These are phyloP conservation scores for Forsythia suspensa DNA, from an alignment of 257 asterid species.

Conservation along the genomic window DNA sequence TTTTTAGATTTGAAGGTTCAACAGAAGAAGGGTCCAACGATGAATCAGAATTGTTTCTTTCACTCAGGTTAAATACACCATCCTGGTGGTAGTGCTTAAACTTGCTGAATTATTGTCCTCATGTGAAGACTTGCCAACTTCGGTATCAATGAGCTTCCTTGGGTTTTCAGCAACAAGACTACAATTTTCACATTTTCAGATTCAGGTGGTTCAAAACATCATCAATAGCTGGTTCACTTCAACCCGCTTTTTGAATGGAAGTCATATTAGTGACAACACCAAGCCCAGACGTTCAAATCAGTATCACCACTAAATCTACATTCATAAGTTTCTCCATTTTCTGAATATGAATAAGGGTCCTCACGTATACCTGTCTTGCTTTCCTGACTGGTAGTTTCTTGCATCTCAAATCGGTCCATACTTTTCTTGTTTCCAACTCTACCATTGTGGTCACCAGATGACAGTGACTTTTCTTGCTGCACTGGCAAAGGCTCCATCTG, in stretches of 20 bases:
- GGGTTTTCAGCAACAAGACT: slow-evolving; percentile 34
- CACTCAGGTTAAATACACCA: slow-evolving; percentile 35
- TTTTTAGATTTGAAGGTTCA: slow-evolving; percentile 33
- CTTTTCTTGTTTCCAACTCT: slow-evolving; percentile 36
- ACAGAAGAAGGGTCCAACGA: slow-evolving; percentile 37
- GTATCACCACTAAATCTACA: slow-evolving; percentile 36
- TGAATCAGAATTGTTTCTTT: slow-evolving; percentile 28
- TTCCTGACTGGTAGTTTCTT: slow-evolving; percentile 40
- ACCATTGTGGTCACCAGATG: slow-evolving; percentile 44
- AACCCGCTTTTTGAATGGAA: slow-evolving; percentile 31
- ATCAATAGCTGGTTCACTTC: slow-evolving; percentile 36
- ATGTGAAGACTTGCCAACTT: no score
- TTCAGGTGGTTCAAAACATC: slow-evolving; percentile 34
- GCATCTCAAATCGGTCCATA: slow-evolving; percentile 42
- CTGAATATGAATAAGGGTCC: slow-evolving; percentile 36
- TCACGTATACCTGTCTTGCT: slow-evolving; percentile 36
- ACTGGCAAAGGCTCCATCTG: slow-evolving; percentile 64
- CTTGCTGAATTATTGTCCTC: slow-evolving; percentile 7
- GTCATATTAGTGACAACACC: slow-evolving; percentile 27
- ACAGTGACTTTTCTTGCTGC: slow-evolving; percentile 52
- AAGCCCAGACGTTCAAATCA: slow-evolving; percentile 36
- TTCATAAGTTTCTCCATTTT: slow-evolving; percentile 44
- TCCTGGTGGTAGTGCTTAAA: slow-evolving; percentile 19
- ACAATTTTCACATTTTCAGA: slow-evolving; percentile 37
- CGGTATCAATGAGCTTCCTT: slow-evolving; percentile 22